Conservation (phyloP, 1,139 yeast species). For the Zhuliangozyma parablackwelliae region DNA sequence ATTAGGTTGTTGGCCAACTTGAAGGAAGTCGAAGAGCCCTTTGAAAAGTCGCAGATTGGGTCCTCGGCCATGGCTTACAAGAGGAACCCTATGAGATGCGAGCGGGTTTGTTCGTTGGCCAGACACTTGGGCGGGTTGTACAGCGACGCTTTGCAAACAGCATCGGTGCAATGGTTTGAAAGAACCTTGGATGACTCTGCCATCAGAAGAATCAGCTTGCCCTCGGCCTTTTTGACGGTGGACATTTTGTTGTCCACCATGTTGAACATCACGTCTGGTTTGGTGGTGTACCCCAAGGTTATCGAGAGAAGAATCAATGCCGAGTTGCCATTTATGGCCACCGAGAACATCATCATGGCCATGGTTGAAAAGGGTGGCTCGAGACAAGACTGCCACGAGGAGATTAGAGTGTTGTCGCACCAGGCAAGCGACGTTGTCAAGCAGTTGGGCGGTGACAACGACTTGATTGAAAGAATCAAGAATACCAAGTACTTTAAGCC, state of each 20-base stretch:
- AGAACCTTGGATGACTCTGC: constrained; percentile 98
- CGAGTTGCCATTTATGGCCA: constrained; percentile 99
- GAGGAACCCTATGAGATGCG: constrained; percentile 99
- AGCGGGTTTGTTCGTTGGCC: constrained; percentile 94
- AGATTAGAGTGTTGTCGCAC: constrained; percentile 93
- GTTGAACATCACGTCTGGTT: constrained; percentile 87
- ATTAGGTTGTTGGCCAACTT: constrained; percentile 92
- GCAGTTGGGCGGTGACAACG: constrained; percentile 98
- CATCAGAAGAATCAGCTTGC: constrained; percentile 93
- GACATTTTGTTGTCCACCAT: constrained; percentile 88
- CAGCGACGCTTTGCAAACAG: constrained; percentile 92
- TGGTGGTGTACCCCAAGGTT: constrained; percentile 97
- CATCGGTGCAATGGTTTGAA: constrained; percentile 99
- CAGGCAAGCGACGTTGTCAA: constrained; percentile 97
- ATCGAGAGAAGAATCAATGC: constrained; percentile 93
- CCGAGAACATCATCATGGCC: constrained; percentile 98
- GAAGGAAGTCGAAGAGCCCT: constrained; percentile 97
- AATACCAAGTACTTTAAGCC: constrained; percentile 83
- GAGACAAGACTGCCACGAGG: constrained; percentile 98
- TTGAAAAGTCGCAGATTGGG: constrained; percentile 96
- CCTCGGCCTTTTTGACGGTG: constrained; percentile 94
- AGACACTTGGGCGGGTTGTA: constrained; percentile 91
- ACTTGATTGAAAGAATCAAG: constrained; percentile 83
- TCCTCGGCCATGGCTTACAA: constrained; percentile 99
- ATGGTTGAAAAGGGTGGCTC: constrained; percentile 98